Evolutionary conservation across 1,139 yeast genomes (phyloP).

Genomic region (Magnusiomyces ingens): DNA sequence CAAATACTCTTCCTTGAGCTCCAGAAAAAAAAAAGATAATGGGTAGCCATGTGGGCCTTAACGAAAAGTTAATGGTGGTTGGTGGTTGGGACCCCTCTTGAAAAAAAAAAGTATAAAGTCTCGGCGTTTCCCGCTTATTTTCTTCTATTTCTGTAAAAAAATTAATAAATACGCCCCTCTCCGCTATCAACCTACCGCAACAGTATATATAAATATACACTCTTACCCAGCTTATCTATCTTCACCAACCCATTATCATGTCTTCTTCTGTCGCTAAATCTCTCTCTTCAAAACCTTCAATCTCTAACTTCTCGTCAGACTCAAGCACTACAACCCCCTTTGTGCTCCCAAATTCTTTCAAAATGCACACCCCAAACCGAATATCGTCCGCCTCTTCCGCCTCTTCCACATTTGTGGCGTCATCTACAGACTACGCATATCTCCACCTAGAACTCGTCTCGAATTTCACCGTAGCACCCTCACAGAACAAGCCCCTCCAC

Average conservation of each 20-base stretch:
- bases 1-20: no score
- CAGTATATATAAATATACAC: no score
- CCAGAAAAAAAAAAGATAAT: no score
- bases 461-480: neutral
- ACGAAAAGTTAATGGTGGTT: no score
- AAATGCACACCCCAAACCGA: neutral
- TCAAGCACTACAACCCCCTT: neutral
- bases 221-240: neutral
- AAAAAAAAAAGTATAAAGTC: no score
- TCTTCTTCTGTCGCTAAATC: neutral
- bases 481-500: neutral
- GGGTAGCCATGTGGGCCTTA: no score
- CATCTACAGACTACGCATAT: slow-evolving; percentile 37
- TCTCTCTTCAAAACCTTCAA: slow-evolving; percentile 3
- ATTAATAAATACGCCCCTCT: no score
- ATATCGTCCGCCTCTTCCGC: no score
- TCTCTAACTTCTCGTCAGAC: neutral
- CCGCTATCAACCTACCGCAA: no score
- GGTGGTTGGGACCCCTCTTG: no score
- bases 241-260: neutral
- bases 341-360: slow-evolving; percentile 1
- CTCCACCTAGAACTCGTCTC: slow-evolving; percentile 27
- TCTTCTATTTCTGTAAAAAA: no score
- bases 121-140: no score
- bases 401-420: slow-evolving; percentile 16